Conservation (phyloP, 2,329 filamentous ascomycete species). For the Arthrobotrys musiformis region DNA sequence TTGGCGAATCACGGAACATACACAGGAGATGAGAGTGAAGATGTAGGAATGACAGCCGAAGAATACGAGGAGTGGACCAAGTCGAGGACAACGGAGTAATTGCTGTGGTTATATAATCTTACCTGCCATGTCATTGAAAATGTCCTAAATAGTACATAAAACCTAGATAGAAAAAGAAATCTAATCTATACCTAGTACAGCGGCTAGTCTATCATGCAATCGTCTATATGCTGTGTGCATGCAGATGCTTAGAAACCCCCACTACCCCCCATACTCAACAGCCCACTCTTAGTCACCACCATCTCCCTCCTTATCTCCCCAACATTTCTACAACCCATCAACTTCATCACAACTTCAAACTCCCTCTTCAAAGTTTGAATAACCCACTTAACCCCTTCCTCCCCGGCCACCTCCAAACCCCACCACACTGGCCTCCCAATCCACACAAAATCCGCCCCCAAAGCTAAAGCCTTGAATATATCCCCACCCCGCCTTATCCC, state of each 20-base stretch:
- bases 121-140: not conserved
- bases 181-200: slow-evolving; percentile 7
- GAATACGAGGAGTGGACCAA: slow-evolving; percentile 30
- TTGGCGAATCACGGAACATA: slow-evolving; percentile 37
- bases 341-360: slow-evolving; percentile 47
- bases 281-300: slow-evolving; percentile 21
- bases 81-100: not conserved
- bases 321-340: slow-evolving; percentile 42
- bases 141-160: not conserved
- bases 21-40: slow-evolving; percentile 30
- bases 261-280: slow-evolving; percentile 36
- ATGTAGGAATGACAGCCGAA: slow-evolving; percentile 27
- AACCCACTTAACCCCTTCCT: slow-evolving; percentile 48
- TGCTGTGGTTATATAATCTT: not conserved
- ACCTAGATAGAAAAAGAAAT: not conserved
- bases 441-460: slow-evolving; percentile 68
- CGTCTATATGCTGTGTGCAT: not conserved
- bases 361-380: slow-evolving; percentile 40
- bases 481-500: slow-evolving; percentile 70
- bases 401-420: slow-evolving; percentile 62
- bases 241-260: not conserved
- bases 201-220: not conserved
- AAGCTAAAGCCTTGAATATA: slow-evolving; percentile 69
- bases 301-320: slow-evolving; percentile 43
- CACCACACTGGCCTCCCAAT: slow-evolving; percentile 66